These are phyloP conservation scores for Macrophomina pseudophaseolina DNA, from an alignment of 2,329 filamentous ascomycete species.

Conservation along the genomic window DNA sequence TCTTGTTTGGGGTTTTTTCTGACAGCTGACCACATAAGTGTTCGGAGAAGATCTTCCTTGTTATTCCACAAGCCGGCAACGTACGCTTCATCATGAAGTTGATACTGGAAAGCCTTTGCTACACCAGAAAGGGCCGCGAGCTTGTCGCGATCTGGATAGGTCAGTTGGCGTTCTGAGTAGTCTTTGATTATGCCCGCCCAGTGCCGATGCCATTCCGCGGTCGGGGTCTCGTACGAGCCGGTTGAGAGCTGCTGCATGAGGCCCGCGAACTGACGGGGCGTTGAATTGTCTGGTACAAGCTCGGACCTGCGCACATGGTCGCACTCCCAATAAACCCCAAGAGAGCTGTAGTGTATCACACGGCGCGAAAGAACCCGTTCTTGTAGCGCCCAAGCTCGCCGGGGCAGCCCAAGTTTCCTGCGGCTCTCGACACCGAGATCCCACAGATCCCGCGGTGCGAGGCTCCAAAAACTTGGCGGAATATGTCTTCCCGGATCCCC, in stretches of 20 bases:
- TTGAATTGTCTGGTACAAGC: conserved; percentile 3
- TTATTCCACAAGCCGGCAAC: conserved; percentile 13
- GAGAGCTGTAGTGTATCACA: conserved; percentile 5
- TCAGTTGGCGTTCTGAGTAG: conserved; percentile 16
- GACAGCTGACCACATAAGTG: conserved; percentile 2
- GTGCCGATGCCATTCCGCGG: not conserved
- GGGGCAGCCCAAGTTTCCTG: conserved; percentile 2
- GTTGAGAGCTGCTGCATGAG: conserved; percentile 16
- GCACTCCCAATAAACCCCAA: conserved; percentile 7
- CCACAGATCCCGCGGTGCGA: conserved; percentile 8
- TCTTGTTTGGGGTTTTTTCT: not conserved
- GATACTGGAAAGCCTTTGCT: not conserved
- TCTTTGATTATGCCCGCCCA: not conserved
- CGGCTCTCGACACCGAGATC: conserved; percentile 11
- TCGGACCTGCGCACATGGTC: conserved; percentile 7
- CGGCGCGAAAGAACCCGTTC: conserved; percentile 10
- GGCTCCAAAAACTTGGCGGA: conserved; percentile 7
- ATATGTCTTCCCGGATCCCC: not conserved
- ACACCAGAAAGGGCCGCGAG: conserved; percentile 7
- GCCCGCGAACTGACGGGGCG: not conserved
- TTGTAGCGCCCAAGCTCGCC: conserved; percentile 1
- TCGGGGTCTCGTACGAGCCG: not conserved
- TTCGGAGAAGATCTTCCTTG: conserved; percentile 5
- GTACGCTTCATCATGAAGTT: not conserved
- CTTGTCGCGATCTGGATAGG: conserved; percentile 3